Percentiles rank a stretch among this genome's conserved stretches.
Conservation (phyloP, 306 rosid species). For the Inga leiocalycina region DNA sequence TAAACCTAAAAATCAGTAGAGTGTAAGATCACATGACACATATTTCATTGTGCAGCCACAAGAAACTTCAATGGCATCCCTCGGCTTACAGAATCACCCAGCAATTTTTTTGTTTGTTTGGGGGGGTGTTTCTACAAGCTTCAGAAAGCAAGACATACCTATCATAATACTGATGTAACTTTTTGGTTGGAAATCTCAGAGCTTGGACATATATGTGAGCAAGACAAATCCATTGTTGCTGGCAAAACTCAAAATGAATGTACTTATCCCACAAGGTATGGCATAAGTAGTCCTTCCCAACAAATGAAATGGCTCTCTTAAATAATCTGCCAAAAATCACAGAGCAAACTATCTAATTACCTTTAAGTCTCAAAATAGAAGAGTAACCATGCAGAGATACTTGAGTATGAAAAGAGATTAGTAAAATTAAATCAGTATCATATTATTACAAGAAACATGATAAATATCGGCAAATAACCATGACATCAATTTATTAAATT, state of each 20-base stretch:
- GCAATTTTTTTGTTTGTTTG: too few relatives aligned
- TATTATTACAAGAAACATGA: background rate
- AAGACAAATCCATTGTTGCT: constrained; percentile 71
- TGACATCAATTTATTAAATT: background rate
- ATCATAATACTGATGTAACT: constrained; percentile 64
- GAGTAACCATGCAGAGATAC: constrained; percentile 23
- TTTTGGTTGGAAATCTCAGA: constrained; percentile 84
- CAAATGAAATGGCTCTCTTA: constrained; percentile 74
- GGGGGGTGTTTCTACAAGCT: background rate
- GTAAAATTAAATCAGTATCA: background rate
- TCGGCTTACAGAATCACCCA: background rate
- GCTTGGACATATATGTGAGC: constrained; percentile 78
- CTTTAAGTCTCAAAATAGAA: constrained; percentile 27
- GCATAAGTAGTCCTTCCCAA: constrained; percentile 84
- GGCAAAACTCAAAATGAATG: constrained; percentile 83
- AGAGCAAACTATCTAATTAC: constrained; percentile 31
- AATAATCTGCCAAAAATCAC: constrained; percentile 58
- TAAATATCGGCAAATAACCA: background rate
- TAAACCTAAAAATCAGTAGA: background rate
- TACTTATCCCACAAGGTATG: constrained; percentile 86
- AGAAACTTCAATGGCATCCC: background rate
- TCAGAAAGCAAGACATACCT: constrained; percentile 49
- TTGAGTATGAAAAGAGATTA: constrained; percentile 5
- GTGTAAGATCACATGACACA: background rate
- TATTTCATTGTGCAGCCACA: background rate